Percentiles rank a stretch among this genome's conserved stretches.
phyloP scores from a whole-genome alignment of 179 eudicot genomes.

The Camellia oleifera region DNA sequence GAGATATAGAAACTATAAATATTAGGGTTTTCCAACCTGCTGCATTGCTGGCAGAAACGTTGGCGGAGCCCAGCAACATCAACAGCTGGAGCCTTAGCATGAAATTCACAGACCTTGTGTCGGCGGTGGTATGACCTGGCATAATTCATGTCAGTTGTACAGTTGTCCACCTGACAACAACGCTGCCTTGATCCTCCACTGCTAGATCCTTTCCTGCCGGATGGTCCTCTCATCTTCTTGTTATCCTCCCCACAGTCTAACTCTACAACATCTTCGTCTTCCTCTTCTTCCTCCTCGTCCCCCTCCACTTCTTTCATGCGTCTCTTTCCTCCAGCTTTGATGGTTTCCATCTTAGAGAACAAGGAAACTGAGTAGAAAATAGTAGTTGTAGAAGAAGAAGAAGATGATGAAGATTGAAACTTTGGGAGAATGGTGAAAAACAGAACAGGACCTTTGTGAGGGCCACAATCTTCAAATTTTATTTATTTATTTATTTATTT shows the following conservation, averaged over 20 bases:
- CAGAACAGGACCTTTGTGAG: conserved; percentile 7
- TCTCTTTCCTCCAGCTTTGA: conserved; percentile 14
- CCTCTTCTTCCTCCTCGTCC: conserved; percentile 9
- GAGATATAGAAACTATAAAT: too few species aligned
- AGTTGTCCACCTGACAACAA: conserved; percentile 26
- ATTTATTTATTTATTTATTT: not conserved
- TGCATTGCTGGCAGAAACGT: conserved; percentile 34
- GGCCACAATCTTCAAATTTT: conserved; percentile 18
- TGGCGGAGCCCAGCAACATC: conserved; percentile 20
- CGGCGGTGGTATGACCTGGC: conserved; percentile 26
- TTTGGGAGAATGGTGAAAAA: not conserved
- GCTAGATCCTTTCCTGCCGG: conserved; percentile 15
- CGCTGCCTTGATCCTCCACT: conserved; percentile 14
- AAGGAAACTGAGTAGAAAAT: conserved; percentile 3
- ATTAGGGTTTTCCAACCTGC: conserved; percentile 11
- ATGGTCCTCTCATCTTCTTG: conserved; percentile 13
- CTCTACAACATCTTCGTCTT: not conserved
- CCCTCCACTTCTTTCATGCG: conserved; percentile 7
- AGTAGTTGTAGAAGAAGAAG: not conserved
- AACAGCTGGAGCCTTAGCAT: conserved; percentile 23
- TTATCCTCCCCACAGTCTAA: conserved; percentile 1
- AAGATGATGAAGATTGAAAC: not conserved
- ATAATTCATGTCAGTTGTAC: conserved; percentile 17
- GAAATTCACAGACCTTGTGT: conserved; percentile 28
- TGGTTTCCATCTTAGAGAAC: conserved; percentile 18